phyloP scores from a whole-genome alignment of 2,329 filamentous ascomycete genomes.

The Sphaerostilbella broomeana region DNA sequence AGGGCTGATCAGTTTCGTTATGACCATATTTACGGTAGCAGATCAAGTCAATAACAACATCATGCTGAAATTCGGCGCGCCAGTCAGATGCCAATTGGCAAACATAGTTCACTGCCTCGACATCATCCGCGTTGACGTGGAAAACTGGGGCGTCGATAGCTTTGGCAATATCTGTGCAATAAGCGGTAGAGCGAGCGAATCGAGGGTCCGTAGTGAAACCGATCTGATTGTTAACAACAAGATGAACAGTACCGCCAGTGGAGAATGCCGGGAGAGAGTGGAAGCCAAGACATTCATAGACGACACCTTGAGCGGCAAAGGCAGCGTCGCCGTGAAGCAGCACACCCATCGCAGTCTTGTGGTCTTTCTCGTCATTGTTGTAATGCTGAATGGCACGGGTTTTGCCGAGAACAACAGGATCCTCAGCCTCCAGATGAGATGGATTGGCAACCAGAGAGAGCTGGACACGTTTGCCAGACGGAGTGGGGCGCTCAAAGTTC shows the following conservation, averaged over 20 bases:
- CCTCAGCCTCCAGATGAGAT: slow-evolving; percentile 95
- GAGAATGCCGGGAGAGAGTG: slow-evolving; percentile 93
- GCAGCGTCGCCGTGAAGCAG: slow-evolving; percentile 95
- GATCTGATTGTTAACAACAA: slow-evolving; percentile 99
- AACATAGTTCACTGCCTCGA: slow-evolving; percentile 96
- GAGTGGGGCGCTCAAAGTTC: slow-evolving; percentile 98
- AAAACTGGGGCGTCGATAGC: slow-evolving; percentile 97
- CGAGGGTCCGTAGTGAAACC: slow-evolving; percentile 98
- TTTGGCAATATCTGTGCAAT: slow-evolving; percentile 99
- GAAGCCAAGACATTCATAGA: slow-evolving; percentile 98
- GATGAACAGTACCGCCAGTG: slow-evolving; percentile 92
- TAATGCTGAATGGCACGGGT: slow-evolving; percentile 97
- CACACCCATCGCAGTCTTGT: slow-evolving; percentile 88
- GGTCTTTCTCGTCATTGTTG: slow-evolving; percentile 90
- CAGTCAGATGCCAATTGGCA: slow-evolving; percentile 96
- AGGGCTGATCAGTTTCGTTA: slow-evolving; percentile 99
- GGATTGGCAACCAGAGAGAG: slow-evolving; percentile 97
- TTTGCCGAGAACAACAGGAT: slow-evolving; percentile 96
- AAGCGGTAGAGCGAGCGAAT: slow-evolving; percentile 93
- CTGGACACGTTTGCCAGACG: slow-evolving; percentile 98
- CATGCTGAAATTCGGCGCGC: slow-evolving; percentile 97
- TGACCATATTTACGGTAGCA: slow-evolving; percentile 99
- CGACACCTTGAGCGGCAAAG: slow-evolving; percentile 91
- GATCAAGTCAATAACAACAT: slow-evolving; percentile 95
- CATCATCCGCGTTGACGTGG: slow-evolving; percentile 98